phyloP scores from a whole-genome alignment of 306 rosid species.

The Castanospermum australe region DNA sequence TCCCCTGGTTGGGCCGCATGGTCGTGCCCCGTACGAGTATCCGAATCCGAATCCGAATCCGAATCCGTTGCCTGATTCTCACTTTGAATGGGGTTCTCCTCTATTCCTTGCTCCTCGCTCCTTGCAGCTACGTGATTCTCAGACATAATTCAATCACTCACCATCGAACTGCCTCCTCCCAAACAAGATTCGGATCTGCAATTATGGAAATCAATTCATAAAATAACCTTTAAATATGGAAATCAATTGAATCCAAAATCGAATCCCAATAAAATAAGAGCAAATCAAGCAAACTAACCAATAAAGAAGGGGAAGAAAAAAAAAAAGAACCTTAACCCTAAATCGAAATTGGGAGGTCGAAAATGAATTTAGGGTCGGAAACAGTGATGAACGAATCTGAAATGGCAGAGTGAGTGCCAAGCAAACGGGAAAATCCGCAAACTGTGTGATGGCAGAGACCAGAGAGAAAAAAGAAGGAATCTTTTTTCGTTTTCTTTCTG shows the following conservation, averaged over 20 bases:
- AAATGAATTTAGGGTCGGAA: neutral
- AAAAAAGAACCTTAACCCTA: constrained; percentile 25
- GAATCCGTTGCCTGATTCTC: constrained; percentile 4
- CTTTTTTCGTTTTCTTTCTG: neutral
- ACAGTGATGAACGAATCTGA: neutral
- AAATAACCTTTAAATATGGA: neutral
- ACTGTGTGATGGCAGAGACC: no score
- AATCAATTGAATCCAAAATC: neutral
- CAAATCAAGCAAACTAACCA: neutral
- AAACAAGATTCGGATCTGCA: constrained; percentile 43
- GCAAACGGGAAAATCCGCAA: constrained; percentile 14
- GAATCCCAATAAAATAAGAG: constrained; percentile 5
- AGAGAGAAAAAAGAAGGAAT: neutral
- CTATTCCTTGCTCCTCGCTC: neutral
- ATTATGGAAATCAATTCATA: constrained; percentile 5
- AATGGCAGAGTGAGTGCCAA: constrained; percentile 13
- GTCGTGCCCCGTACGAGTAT: constrained; percentile 25
- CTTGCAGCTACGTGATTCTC: constrained; percentile 44
- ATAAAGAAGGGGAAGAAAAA: neutral
- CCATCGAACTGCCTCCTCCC: constrained; percentile 33
- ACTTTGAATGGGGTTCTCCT: neutral
- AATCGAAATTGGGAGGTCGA: neutral
- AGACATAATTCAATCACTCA: constrained; percentile 54
- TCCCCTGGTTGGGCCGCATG: neutral
- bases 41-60: constrained; percentile 30